Evolutionary conservation across 345 rosid genomes (phyloP), one percentile per base, ranked within the genome.

Genomic region (Aegle marmelos): DNA sequence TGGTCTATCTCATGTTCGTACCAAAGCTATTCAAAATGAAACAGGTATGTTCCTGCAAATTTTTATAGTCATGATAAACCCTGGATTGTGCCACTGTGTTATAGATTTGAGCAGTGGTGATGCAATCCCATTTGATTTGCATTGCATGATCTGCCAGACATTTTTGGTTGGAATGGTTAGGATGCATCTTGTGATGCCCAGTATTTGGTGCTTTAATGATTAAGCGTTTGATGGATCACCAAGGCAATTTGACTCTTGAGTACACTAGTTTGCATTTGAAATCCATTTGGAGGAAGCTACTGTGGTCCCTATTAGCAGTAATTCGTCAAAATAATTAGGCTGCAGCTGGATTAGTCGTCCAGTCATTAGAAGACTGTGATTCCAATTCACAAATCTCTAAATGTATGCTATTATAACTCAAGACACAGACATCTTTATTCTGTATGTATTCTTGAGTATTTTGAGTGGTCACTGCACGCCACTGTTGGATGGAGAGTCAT

Each of bases 401-500:
- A 9, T 0, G 36, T 36, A 31, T 48, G 78, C n/a, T 75, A 30
- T 25, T 75, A 53, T 50, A 53, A 24, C 34, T 45, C 24, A 50
- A 16, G 78, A 66, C 72, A 76, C 9, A 33, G 22, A 31, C 72
- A 16, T 66, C 54, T 65, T 76, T 54, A 45, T 28, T 74, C 77
- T 45, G 62, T 22, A 1, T 30, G 5, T 24, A 34, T 54, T n/a
- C 64, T 60, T n/a, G 28, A 4, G 30, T 48, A 53, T 33, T 66
- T 33, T 67, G 64, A 76, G 21, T 4, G n/a, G 63, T 76, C 72
- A 76, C 53, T 22, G 25, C 72, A 33, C 53, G 72, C 56, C 60
- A 54, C 24, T 66, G 72, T 36, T 66, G 9, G 27, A 48, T 61
- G 24, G 41, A 64, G 19, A 19, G 37, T 64, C 41, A 3, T 31